phyloP scores from a whole-genome alignment of 1,284 basidiomycete species.

The Jaminaea rosea region DNA sequence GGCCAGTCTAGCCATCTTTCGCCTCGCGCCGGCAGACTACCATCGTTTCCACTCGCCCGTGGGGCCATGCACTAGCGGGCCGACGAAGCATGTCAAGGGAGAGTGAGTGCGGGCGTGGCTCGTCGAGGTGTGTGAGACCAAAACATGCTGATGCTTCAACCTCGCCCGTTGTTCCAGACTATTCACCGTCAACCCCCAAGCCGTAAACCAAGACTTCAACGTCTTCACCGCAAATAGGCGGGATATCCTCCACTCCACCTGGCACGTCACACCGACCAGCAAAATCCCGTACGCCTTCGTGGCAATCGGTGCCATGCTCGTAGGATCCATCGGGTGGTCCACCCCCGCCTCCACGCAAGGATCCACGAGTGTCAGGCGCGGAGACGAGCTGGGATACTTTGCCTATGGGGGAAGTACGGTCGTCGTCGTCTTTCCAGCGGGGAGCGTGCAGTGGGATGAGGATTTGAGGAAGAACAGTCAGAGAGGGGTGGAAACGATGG shows the following conservation, averaged over 20 bases:
- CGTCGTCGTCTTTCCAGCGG: conserved; percentile 16
- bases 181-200: conserved; percentile 18
- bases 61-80: conserved; percentile 25
- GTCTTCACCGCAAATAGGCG: conserved; percentile 35
- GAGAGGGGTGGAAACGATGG: conserved; percentile 13
- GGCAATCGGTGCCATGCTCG: conserved; percentile 16
- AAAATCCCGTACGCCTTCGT: conserved; percentile 9
- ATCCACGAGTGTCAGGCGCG: conserved; percentile 5
- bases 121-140: no score
- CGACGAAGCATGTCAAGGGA: conserved; percentile 5
- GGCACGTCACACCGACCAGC: conserved; percentile 15
- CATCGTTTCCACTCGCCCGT: conserved; percentile 47
- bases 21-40: conserved; percentile 21
- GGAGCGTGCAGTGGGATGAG: conserved; percentile 14
- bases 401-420: conserved; percentile 8
- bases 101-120: no score
- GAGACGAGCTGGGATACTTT: conserved; percentile 15
- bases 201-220: conserved; percentile 35
- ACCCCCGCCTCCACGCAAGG: conserved; percentile 1
- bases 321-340: conserved; percentile 12
- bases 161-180: conserved; percentile 1
- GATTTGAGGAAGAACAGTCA: conserved; percentile 10
- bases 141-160: neutral
- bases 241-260: conserved; percentile 23
- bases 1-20: conserved; percentile 53